phyloP scores from a whole-genome alignment of 306 rosid genomes.

The Cicer chorassanicum region DNA sequence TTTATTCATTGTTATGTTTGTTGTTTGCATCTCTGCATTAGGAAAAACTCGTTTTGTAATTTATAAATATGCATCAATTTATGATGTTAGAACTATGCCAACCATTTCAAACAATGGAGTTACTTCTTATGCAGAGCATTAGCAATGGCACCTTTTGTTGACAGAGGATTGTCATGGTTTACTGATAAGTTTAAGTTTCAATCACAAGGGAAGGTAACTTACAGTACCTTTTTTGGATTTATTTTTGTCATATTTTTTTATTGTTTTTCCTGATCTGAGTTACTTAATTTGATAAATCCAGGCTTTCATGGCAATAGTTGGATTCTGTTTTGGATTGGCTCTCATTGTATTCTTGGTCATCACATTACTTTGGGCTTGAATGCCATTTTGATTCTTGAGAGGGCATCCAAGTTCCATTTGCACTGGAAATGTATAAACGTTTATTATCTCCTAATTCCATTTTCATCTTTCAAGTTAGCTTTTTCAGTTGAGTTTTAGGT shows the following conservation, averaged over 20 bases:
- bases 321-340: slow-evolving; percentile 74
- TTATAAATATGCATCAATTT: neutral
- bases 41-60: slow-evolving; percentile 22
- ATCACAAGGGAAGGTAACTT: slow-evolving; percentile 77
- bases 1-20: slow-evolving; percentile 12
- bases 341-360: slow-evolving; percentile 64
- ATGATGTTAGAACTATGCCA: slow-evolving; percentile 16
- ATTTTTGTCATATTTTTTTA: neutral
- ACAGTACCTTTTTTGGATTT: neutral
- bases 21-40: slow-evolving; percentile 29
- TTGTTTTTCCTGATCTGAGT: slow-evolving; percentile 1
- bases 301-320: slow-evolving; percentile 79
- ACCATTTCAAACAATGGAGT: slow-evolving; percentile 32
- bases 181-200: slow-evolving; percentile 70
- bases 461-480: no score
- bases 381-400: slow-evolving; percentile 17
- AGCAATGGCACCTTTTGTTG: slow-evolving; percentile 84
- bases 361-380: slow-evolving; percentile 79
- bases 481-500: no score
- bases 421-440: neutral
- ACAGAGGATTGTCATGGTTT: slow-evolving; percentile 82
- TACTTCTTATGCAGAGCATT: slow-evolving; percentile 71
- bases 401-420: slow-evolving; percentile 23
- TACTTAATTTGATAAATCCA: slow-evolving; percentile 46
- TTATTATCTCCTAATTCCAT: neutral